Percentiles rank a stretch among this genome's conserved stretches.
These are phyloP conservation scores for Malbranchea zuffiana DNA, from an alignment of 2,329 filamentous ascomycete genomes.

Conservation along the genomic window DNA sequence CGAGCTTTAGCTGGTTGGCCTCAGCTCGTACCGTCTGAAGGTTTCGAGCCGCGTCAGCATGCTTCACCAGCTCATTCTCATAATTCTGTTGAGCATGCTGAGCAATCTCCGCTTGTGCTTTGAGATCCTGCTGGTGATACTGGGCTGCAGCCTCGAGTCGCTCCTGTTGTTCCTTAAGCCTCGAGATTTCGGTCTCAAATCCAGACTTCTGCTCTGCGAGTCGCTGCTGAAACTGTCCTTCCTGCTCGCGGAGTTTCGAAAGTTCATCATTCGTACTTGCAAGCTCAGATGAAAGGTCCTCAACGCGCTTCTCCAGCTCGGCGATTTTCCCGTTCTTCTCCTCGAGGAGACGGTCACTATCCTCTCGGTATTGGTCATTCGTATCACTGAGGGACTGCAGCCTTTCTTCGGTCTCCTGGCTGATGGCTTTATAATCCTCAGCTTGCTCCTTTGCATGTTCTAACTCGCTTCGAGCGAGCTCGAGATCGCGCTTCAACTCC, in stretches of 20 bases:
- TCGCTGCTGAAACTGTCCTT: slow-evolving; percentile 59
- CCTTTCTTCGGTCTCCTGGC: slow-evolving; percentile 77
- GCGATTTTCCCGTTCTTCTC: slow-evolving; percentile 70
- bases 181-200: slow-evolving; percentile 65
- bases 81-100: slow-evolving; percentile 90
- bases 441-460: slow-evolving; percentile 70
- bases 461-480: slow-evolving; percentile 67
- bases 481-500: slow-evolving; percentile 77
- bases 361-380: slow-evolving; percentile 76
- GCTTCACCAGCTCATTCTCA: slow-evolving; percentile 85
- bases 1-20: slow-evolving; percentile 68
- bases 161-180: slow-evolving; percentile 74
- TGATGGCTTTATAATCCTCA: slow-evolving; percentile 80
- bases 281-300: slow-evolving; percentile 75
- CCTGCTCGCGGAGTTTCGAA: slow-evolving; percentile 65
- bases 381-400: slow-evolving; percentile 67
- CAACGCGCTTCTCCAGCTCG: slow-evolving; percentile 70
- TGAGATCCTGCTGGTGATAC: slow-evolving; percentile 82
- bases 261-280: slow-evolving; percentile 72
- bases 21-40: slow-evolving; percentile 70
- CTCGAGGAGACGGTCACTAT: slow-evolving; percentile 63
- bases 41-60: slow-evolving; percentile 84
- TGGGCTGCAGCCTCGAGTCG: slow-evolving; percentile 67
- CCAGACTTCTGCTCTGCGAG: slow-evolving; percentile 73
- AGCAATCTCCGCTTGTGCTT: slow-evolving; percentile 86